Base-by-base conservation (phyloP, 2,329 filamentous ascomycete species). In the Fusarium tuaranense region DNA sequence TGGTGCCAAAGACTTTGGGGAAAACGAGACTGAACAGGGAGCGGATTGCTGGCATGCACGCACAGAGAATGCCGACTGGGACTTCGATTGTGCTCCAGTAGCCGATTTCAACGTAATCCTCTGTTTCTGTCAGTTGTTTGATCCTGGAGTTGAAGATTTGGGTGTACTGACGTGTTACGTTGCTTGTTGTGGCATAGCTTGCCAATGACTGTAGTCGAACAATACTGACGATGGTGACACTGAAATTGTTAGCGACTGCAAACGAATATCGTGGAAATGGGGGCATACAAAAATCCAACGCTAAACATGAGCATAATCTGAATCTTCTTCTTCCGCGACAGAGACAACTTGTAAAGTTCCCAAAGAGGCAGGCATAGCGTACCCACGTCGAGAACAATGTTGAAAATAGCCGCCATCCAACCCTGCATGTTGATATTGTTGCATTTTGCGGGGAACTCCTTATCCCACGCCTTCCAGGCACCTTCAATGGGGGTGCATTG, bases 381-480 rank as follows among this genome's bases (percentile, higher is more conserved):
- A 0, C 32, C 84, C 7, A 88, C 2, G 70, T 90, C 88, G 16
- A 87, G 78, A 1, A 79, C 73, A 46, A 90, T 89, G 63, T 86
- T 86, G 38, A 87, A 81, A n/a, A 78, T 82, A 0, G 87, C 88
- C 10, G 86, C 85, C 36, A 84, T 81, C 86, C 87, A 90, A 2
- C 80, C 84, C 16, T 88, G 81, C 1, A 81, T 78, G 69, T 87
- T 88, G 68, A 86, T 79, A 57, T 87, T 82, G 55, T 87, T 80
- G 74, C 88, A 90, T 4, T 72, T 79, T 1, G 88, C 88, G 0
- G 73, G 27, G 38, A 83, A 81, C 64, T 84, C 79, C 2, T 82
- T 83, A 41, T 87, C 84, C 87, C 87, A 90, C 3, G 79, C 78
- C 0, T 78, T 83, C 88, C 88, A 90, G 71, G 85, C 86, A 41